These are phyloP conservation scores for Globisporangium canariense DNA, from an alignment of 352 stramenopile species.

Conservation along the genomic window DNA sequence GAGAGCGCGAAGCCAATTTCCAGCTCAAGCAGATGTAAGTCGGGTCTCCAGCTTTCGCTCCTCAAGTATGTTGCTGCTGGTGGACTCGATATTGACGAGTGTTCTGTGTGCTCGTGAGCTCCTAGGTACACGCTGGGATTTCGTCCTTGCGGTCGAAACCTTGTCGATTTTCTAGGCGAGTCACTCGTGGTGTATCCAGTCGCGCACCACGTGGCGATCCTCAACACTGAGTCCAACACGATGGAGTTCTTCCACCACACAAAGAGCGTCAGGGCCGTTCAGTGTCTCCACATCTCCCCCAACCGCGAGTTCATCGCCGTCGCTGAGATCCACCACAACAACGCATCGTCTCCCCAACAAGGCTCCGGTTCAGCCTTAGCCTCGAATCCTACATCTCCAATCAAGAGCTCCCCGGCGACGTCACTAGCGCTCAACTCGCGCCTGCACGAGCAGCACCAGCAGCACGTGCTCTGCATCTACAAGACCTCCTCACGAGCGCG, in stretches of 20 bases:
- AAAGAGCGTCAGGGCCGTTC: conserved; percentile 40
- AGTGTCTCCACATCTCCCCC: conserved; percentile 64
- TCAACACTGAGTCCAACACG: conserved; percentile 45
- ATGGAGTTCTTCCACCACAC: conserved; percentile 81
- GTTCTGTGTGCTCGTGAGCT: background rate
- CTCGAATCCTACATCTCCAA: background rate
- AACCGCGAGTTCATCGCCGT: conserved; percentile 71
- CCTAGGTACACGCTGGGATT: conserved; percentile 49
- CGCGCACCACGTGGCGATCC: conserved; percentile 59
- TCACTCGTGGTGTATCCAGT: conserved; percentile 58
- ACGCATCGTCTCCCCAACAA: conserved; percentile 10
- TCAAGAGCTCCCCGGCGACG: conserved; percentile 4
- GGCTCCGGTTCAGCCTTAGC: background rate
- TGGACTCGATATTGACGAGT: background rate
- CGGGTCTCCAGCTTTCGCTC: background rate
- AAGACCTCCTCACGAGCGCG: conserved; percentile 38
- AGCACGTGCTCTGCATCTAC: conserved; percentile 66
- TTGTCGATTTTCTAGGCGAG: conserved; percentile 62
- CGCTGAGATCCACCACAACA: conserved; percentile 47
- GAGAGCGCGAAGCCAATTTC: conserved; percentile 30
- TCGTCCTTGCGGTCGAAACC: conserved; percentile 30
- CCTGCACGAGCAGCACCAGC: conserved; percentile 26
- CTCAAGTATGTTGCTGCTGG: background rate
- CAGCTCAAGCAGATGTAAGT: conserved; percentile 37
- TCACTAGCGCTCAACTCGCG: conserved; percentile 18